Evolutionary conservation across 257 asterid genomes (phyloP).

Genomic region (Solanum clarkiae): DNA sequence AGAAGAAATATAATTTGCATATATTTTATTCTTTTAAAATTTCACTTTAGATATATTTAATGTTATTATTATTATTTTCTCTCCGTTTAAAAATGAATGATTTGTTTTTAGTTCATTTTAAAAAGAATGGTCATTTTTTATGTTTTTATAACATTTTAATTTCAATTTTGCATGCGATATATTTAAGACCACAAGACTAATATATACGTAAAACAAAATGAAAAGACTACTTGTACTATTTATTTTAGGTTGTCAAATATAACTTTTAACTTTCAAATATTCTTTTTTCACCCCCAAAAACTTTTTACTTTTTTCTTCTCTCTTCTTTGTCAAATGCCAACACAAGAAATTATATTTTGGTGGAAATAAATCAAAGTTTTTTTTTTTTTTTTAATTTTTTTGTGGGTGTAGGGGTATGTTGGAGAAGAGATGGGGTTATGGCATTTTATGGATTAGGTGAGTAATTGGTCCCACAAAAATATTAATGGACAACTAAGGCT

Average conservation of each 20-base stretch:
- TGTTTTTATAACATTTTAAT: no score
- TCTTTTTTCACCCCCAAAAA: no score
- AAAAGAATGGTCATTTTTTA: no score
- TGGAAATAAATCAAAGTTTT: neutral
- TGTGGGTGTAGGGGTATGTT: neutral
- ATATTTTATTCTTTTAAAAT: neutral
- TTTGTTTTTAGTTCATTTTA: no score
- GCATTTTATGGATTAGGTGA: slow-evolving; percentile 27
- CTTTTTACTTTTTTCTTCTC: neutral
- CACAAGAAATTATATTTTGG: neutral
- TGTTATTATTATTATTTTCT: neutral
- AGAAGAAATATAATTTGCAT: neutral
- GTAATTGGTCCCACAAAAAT: slow-evolving; percentile 17
- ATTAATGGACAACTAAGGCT: slow-evolving; percentile 35
- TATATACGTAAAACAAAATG: no score
- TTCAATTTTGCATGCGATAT: accelerated
- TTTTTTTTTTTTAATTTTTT: accelerated
- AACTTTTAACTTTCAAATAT: no score
- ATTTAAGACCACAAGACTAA: no score
- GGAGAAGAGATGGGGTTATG: slow-evolving; percentile 9
- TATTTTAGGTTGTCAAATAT: no score
- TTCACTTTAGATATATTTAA: neutral
- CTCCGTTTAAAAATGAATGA: no score
- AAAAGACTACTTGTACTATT: no score
- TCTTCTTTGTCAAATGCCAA: slow-evolving; percentile 15